Base-by-base conservation (phyloP, 495 filamentous ascomycete genomes). In the Lophiostoma macrostomum region DNA sequence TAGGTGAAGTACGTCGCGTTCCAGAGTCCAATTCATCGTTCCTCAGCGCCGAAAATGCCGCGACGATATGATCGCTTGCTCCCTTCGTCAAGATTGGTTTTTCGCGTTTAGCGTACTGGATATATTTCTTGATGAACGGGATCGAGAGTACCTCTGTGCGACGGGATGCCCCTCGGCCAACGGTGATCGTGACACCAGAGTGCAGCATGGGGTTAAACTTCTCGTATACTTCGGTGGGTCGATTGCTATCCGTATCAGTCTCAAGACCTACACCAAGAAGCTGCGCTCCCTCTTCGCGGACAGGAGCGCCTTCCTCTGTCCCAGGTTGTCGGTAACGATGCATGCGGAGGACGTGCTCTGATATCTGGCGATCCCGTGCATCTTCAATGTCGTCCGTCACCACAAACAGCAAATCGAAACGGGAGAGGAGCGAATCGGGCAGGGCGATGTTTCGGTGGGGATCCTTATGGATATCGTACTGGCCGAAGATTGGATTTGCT, bases 101-200 rank as follows among this genome's bases (percentile, higher is more conserved):
- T 67, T 93, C 75, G 23, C 82, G 84, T 72, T 97, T 97, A 60
- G 94, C 91, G 69, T 99, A 99, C 67, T 99, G 93, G 53, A 99
- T 90, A 69, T 96, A 99, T 71, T 99, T 99, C 76, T 97, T 97
- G 72, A 99, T 90, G 74, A 99, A 99, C 0, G 91, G 90, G 51
- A 99, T 96, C 71, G 87, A 93, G 49, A 97, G 76, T n/a, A 99
- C 88, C 67, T 96, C 90, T 29, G 84, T 78, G 53, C 86, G 84
- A 70, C 88, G 87, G 64, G 79, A 80, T 7, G 79, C 65, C 35
- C 85, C 86, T 22, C 90, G 84, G 18, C 84, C 83, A 23, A 79
- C 78, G 8, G 82, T 84, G 28, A 87, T 71, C 24, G 83, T 87
- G 44, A 99, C 88, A 51, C 93, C 93, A 11, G 89, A 87, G 65